These are phyloP conservation scores for Biscogniauxia sp. DNA, from an alignment of 2,329 filamentous ascomycete genomes.

Conservation along the genomic window DNA sequence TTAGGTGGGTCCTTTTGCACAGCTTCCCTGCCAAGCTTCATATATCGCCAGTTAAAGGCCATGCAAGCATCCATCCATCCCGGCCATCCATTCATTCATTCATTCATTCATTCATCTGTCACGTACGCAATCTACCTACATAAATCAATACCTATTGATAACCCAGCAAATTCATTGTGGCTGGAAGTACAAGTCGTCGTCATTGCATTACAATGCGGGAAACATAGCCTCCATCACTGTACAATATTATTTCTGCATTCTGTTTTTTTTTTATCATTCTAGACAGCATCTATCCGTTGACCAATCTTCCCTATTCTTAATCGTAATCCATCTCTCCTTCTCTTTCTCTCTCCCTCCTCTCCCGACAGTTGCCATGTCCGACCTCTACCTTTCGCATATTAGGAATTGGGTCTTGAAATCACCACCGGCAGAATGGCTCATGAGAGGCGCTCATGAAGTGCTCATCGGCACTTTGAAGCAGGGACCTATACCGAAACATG, in stretches of 20 bases:
- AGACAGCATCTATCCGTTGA: background rate
- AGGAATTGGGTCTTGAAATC: slow-evolving; percentile 77
- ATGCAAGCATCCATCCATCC: no score
- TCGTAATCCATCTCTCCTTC: background rate
- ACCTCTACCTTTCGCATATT: slow-evolving; percentile 49
- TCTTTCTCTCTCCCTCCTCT: background rate
- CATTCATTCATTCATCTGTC: background rate
- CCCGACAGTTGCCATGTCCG: slow-evolving; percentile 44
- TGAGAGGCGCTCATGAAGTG: slow-evolving; percentile 74
- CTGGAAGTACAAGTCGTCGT: slow-evolving; percentile 20
- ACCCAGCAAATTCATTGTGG: slow-evolving; percentile 4
- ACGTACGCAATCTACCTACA: background rate
- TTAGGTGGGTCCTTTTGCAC: slow-evolving; percentile 7
- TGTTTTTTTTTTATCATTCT: background rate
- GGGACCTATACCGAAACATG: slow-evolving; percentile 88
- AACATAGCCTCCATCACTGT: slow-evolving; percentile 13
- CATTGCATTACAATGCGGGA: slow-evolving; percentile 18
- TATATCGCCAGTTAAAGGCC: background rate
- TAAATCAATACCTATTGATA: background rate
- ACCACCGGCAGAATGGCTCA: slow-evolving; percentile 87
- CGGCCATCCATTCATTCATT: background rate
- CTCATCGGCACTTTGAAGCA: slow-evolving; percentile 86
- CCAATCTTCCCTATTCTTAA: background rate
- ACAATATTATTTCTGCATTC: slow-evolving; percentile 3
- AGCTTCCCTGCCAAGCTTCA: background rate